Percentiles rank a stretch among this genome's conserved stretches.
These are phyloP conservation scores for Lentinula raphanica DNA, from an alignment of 768 basidiomycete species.

Conservation along the genomic window DNA sequence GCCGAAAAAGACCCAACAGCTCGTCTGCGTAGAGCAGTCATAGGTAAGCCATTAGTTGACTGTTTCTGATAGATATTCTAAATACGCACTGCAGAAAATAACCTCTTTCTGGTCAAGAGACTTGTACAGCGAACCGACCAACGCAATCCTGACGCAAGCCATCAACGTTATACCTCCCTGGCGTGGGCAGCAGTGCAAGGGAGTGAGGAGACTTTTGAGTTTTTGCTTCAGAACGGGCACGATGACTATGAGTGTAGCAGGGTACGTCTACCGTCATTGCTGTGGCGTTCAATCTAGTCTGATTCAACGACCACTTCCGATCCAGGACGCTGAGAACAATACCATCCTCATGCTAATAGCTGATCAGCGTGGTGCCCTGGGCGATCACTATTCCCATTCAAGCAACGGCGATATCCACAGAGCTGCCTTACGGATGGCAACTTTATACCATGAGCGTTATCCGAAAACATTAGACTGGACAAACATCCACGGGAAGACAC, in stretches of 20 bases:
- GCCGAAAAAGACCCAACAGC: conserved; percentile 77
- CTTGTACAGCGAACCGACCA: conserved; percentile 83
- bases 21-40: conserved; percentile 74
- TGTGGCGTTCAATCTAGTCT: conserved; percentile 5
- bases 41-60: conserved; percentile 40
- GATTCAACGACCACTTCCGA: conserved; percentile 14
- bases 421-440: conserved; percentile 81
- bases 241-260: conserved; percentile 90
- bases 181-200: conserved; percentile 90
- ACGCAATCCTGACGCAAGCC: conserved; percentile 80
- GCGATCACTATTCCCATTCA: conserved; percentile 40
- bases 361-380: conserved; percentile 58
- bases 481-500: conserved; percentile 84
- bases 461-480: conserved; percentile 89
- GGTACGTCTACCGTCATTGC: conserved; percentile 41
- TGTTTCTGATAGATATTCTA: conserved; percentile 7
- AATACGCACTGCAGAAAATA: conserved; percentile 66
- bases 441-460: conserved; percentile 81
- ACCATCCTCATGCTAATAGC: conserved; percentile 93
- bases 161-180: conserved; percentile 76
- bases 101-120: conserved; percentile 86
- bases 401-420: conserved; percentile 59
- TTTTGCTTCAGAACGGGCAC: conserved; percentile 77
- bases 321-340: conserved; percentile 86
- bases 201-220: conserved; percentile 91